Base-by-base conservation (phyloP, 192 early-diverging fungal genomes). In the Rhizophagus prolifer region DNA sequence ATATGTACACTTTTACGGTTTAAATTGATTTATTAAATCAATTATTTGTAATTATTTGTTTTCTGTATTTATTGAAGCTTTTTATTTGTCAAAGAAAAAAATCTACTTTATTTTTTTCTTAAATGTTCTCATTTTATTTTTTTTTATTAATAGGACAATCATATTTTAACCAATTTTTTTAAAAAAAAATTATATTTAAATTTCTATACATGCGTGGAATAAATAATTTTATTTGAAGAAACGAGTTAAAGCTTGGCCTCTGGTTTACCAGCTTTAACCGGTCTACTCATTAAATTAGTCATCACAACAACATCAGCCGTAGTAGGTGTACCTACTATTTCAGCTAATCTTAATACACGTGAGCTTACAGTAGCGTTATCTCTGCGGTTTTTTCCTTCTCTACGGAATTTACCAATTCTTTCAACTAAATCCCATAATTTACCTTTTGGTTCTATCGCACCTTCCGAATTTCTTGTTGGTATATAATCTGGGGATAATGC, bases 311-410 rank as follows among this genome's bases (percentile, higher is more conserved):
- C 38, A 65, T 75, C 74, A 44, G 74, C 74, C 0, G 83, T 78
- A 46, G 81, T 72, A 34, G 81, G 70, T 13, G 77, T 77, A n/a
- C 83, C 85, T n/a, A 88, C 81, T n/a, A 88, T 79, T 72, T 89
- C 86, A 23, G 87, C 88, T 50, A 88, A 82, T 46, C 84, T 82
- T 23, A 89, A 71, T 8, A 88, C 87, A 28, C 88, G 82, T 21
- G 84, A 84, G 63, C 87, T 88, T 25, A 89, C 92, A 46, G 93
- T 93, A 12, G 89, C 90, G 79, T 93, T 95, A 76, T 95, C 94
- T 65, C 94, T 82, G 38, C 94, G 84, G 74, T 95, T 94, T 79
- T 95, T 95, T 71, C 94, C 94, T 82, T 95, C 94, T 64, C 94
- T 84, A 78, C 94, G 79, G 69, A 92, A 94, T 23, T 83, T 86